A percentile compares a stretch with the other conserved stretches of the same genome.
phyloP scores from a whole-genome alignment of 1,284 basidiomycete genomes.

The Ganoderma sinense region DNA sequence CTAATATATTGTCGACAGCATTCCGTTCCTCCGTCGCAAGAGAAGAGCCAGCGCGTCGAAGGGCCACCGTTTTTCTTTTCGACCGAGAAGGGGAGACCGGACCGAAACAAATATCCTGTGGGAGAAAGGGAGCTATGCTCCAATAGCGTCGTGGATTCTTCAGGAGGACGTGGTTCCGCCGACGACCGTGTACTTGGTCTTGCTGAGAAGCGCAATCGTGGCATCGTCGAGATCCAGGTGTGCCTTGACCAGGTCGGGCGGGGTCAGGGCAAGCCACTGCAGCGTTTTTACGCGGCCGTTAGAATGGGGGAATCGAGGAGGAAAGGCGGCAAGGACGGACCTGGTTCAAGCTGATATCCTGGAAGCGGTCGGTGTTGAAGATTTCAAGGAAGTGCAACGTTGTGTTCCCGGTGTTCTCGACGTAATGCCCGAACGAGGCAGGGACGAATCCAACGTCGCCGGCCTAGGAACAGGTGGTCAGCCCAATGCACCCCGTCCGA shows the following conservation, averaged over 20 bases:
- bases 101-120: background rate
- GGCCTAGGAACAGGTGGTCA: constrained; percentile 42
- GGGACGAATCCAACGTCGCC: constrained; percentile 75
- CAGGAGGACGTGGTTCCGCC: constrained; percentile 32
- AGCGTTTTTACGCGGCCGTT: background rate
- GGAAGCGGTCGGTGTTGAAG: constrained; percentile 66
- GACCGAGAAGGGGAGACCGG: background rate
- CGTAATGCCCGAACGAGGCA: constrained; percentile 70
- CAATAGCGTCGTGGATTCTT: background rate
- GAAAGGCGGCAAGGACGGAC: constrained; percentile 39
- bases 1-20: background rate
- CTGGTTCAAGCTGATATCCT: constrained; percentile 72
- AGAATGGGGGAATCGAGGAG: constrained; percentile 8
- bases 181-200: constrained; percentile 61
- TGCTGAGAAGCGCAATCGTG: constrained; percentile 58
- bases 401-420: constrained; percentile 75
- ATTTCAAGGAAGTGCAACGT: constrained; percentile 72
- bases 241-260: constrained; percentile 66
- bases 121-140: background rate
- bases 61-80: background rate
- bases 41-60: background rate
- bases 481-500: too few species aligned
- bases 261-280: constrained; percentile 75
- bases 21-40: background rate
- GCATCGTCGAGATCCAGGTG: constrained; percentile 63